These are phyloP conservation scores for Pholiota adiposa DNA, from an alignment of 1,284 basidiomycete genomes.

Conservation along the genomic window DNA sequence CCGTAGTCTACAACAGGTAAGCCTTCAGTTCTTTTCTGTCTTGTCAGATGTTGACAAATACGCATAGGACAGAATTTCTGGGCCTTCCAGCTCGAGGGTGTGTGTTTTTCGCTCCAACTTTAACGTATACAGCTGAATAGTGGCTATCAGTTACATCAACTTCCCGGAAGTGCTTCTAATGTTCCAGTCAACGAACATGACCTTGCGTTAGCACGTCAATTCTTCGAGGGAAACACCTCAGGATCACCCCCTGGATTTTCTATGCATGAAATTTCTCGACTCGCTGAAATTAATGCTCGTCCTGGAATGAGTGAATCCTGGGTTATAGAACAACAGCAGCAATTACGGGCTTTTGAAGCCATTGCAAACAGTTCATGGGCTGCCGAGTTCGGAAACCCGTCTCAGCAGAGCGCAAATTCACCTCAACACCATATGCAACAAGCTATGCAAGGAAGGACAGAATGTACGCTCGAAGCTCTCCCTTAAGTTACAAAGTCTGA, in stretches of 20 bases:
- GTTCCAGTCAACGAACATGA: constrained; percentile 64
- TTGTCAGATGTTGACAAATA: constrained; percentile 8
- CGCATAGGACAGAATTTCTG: constrained; percentile 70
- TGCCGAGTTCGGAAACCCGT: constrained; percentile 48
- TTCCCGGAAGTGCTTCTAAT: constrained; percentile 57
- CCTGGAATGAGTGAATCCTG: constrained; percentile 54
- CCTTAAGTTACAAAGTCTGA: not conserved
- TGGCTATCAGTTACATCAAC: constrained; percentile 64
- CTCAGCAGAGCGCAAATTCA: constrained; percentile 25
- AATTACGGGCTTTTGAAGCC: constrained; percentile 37
- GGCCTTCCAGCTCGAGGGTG: constrained; percentile 73
- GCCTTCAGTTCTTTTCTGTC: constrained; percentile 22
- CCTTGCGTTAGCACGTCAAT: constrained; percentile 75
- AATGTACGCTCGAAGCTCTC: constrained; percentile 33
- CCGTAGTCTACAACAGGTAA: constrained; percentile 83
- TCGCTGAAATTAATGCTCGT: constrained; percentile 35
- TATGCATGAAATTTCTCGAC: constrained; percentile 43
- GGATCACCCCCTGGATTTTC: constrained; percentile 37
- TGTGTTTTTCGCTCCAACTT: constrained; percentile 22
- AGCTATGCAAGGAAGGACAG: constrained; percentile 27
- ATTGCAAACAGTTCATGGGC: constrained; percentile 46
- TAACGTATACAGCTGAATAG: not conserved
- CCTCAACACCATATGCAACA: constrained; percentile 34
- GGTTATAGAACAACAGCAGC: constrained; percentile 54
- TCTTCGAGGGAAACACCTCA: constrained; percentile 60